Percentiles rank a stretch among this genome's conserved stretches.
These are phyloP conservation scores for Cornus kousa DNA, from an alignment of 148 eudicot species.

Conservation along the genomic window DNA sequence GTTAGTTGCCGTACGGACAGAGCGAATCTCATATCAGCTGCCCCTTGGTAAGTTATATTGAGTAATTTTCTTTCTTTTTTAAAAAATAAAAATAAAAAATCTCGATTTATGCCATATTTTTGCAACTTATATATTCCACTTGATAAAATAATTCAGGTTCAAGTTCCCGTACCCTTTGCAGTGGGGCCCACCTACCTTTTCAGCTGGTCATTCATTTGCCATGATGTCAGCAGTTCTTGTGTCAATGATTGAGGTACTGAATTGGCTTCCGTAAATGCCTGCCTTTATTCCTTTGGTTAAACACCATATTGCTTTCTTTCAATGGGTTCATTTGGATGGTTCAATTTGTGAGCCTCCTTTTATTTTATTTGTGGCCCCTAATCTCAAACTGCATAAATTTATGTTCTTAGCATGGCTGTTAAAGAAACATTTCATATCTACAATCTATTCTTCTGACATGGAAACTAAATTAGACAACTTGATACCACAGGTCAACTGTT, in stretches of 20 bases:
- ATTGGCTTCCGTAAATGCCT: not conserved
- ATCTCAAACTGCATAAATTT: too few relatives aligned
- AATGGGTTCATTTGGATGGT: not conserved
- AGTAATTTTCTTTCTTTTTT: not conserved
- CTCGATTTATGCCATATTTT: not conserved
- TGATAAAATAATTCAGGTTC: constrained; percentile 50
- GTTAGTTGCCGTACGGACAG: constrained; percentile 87
- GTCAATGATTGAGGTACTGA: constrained; percentile 91
- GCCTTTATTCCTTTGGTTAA: not conserved
- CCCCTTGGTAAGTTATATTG: constrained; percentile 71
- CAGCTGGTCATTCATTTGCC: constrained; percentile 89
- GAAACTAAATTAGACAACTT: too few relatives aligned
- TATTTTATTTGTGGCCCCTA: not conserved
- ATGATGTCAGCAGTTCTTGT: constrained; percentile 99
- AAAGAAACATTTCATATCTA: not conserved
- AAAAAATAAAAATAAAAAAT: too few relatives aligned
- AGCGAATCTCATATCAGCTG: constrained; percentile 79
- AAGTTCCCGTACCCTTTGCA: constrained; percentile 96
- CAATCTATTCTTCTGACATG: too few relatives aligned
- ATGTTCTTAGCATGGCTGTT: too few relatives aligned
- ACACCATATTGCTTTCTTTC: not conserved
- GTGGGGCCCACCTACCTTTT: constrained; percentile 98
- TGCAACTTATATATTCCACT: constrained; percentile 5
- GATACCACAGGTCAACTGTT: not conserved
- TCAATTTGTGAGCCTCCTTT: not conserved